These are phyloP conservation scores for Aureobasidium mangrovei DNA, from an alignment of 2,329 filamentous ascomycete species.

Conservation along the genomic window DNA sequence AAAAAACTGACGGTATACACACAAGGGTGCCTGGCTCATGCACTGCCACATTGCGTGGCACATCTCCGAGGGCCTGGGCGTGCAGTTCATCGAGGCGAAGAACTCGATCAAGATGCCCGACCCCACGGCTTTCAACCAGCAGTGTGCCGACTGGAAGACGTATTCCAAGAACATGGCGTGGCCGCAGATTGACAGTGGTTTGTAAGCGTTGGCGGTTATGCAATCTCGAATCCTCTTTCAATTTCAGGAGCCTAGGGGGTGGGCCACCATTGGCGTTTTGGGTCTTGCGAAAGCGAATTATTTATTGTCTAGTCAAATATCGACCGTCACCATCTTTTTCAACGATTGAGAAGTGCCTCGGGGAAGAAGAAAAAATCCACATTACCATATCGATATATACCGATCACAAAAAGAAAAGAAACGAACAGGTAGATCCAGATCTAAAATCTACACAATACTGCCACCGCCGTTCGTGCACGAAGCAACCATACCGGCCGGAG, in stretches of 20 bases:
- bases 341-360: too few relatives aligned
- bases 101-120: slow-evolving; percentile 26
- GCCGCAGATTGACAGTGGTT: slow-evolving; percentile 33
- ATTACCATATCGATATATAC: too few relatives aligned
- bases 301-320: too few relatives aligned
- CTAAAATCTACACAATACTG: neutral
- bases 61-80: slow-evolving; percentile 48
- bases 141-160: slow-evolving; percentile 28
- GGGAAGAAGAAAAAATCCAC: too few relatives aligned
- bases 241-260: too few relatives aligned
- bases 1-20: neutral
- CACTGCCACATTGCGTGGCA: slow-evolving; percentile 52
- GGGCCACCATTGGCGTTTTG: too few relatives aligned
- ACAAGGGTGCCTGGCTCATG: slow-evolving; percentile 41
- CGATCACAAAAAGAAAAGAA: too few relatives aligned
- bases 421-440: too few relatives aligned
- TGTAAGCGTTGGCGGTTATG: slow-evolving; percentile 19
- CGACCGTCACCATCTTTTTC: too few relatives aligned
- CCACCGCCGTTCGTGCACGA: neutral
- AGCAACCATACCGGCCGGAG: neutral
- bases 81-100: slow-evolving; percentile 45
- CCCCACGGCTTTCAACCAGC: slow-evolving; percentile 21
- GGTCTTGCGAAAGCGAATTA: too few relatives aligned
- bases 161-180: slow-evolving; percentile 28
- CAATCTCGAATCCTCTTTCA: too few relatives aligned